These are phyloP conservation scores for Firmiana major DNA, from an alignment of 345 rosid species.

Conservation along the genomic window DNA sequence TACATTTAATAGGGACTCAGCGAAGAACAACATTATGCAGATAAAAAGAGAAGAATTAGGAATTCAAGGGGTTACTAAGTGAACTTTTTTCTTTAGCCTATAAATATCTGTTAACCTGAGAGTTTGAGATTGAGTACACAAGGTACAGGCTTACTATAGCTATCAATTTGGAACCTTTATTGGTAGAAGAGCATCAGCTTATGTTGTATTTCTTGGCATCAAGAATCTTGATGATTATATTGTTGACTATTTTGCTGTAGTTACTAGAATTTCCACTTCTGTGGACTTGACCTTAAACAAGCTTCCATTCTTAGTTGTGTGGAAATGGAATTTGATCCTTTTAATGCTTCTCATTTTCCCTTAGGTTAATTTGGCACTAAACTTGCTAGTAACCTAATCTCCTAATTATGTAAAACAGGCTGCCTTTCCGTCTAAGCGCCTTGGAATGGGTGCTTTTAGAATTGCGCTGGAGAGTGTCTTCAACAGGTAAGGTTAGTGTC, in stretches of 20 bases:
- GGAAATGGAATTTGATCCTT: not conserved
- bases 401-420: constrained; percentile 26
- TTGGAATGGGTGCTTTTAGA: constrained; percentile 49
- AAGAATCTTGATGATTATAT: not conserved
- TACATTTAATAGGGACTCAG: not conserved
- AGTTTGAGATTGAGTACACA: not conserved
- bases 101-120: not conserved
- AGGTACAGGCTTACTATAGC: not conserved
- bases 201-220: not conserved
- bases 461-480: constrained; percentile 44
- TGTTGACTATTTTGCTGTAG: not conserved
- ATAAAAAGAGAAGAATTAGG: not conserved
- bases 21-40: not conserved
- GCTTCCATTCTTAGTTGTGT: not conserved
- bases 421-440: constrained; percentile 39
- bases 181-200: not conserved
- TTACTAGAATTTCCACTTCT: not conserved
- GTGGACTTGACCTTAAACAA: not conserved
- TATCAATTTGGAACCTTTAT: not conserved
- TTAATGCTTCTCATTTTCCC: not conserved
- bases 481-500: constrained; percentile 30
- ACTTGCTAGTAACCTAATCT: not conserved
- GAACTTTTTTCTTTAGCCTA: not conserved
- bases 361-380: not conserved
- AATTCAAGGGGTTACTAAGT: not conserved